phyloP scores from a whole-genome alignment of 140 eudicot species.

The Stevia rebaudiana region DNA sequence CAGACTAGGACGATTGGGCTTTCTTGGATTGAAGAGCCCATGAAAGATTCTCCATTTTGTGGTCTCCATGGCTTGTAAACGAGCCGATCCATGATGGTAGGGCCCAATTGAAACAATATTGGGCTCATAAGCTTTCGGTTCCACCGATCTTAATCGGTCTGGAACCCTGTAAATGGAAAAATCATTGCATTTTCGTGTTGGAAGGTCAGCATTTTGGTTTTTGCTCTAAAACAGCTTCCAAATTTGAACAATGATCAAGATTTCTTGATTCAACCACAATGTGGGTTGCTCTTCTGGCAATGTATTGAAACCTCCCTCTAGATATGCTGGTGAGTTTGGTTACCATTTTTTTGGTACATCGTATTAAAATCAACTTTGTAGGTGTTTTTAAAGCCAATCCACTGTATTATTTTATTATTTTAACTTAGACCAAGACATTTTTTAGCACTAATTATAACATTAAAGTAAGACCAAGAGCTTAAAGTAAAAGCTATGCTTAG shows the following conservation, averaged over 20 bases:
- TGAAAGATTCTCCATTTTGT: constrained; percentile 26
- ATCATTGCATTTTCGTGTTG: not conserved
- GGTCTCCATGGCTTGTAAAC: constrained; percentile 19
- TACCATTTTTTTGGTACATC: not conserved
- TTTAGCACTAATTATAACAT: no score
- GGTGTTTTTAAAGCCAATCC: not conserved
- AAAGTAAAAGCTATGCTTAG: no score
- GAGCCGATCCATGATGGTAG: constrained; percentile 27
- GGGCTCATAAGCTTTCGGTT: constrained; percentile 29
- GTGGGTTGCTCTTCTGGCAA: not conserved
- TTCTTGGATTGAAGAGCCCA: constrained; percentile 9
- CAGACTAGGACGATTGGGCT: constrained; percentile 7
- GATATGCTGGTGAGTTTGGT: not conserved
- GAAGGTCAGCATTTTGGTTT: constrained; percentile 11
- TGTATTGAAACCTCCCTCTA: not conserved
- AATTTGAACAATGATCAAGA: not conserved
- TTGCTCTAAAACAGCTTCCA: constrained; percentile 9
- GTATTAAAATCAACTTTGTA: not conserved
- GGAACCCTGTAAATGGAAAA: constrained; percentile 34
- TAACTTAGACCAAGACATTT: no score
- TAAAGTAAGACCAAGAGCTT: no score
- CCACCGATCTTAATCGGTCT: constrained; percentile 18
- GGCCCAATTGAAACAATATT: constrained; percentile 39
- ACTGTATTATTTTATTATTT: no score
- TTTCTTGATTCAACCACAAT: not conserved